These are phyloP conservation scores for Clonostachys byssicola DNA, from an alignment of 2,329 filamentous ascomycete genomes.

Conservation along the genomic window DNA sequence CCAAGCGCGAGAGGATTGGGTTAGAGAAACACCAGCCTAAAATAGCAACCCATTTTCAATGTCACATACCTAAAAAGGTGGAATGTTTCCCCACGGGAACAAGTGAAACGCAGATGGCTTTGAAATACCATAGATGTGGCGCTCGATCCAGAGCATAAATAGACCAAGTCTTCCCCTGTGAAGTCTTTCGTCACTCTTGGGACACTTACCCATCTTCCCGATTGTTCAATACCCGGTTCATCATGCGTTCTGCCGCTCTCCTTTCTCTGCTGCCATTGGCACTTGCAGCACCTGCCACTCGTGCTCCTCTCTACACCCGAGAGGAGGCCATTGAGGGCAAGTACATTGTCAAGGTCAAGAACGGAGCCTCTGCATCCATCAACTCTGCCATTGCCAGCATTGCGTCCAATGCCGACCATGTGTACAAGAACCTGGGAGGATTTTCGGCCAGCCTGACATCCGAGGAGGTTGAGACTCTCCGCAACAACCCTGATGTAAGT, in stretches of 20 bases:
- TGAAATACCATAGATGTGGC: too few relatives aligned
- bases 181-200: too few relatives aligned
- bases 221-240: constrained; percentile 2
- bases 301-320: constrained; percentile 24
- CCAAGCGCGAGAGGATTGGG: too few relatives aligned
- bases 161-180: too few relatives aligned
- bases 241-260: constrained; percentile 23
- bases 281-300: constrained; percentile 17
- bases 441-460: constrained; percentile 11
- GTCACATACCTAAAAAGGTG: too few relatives aligned
- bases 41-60: too few relatives aligned
- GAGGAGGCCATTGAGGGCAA: constrained; percentile 18
- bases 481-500: constrained; percentile 10
- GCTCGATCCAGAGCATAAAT: too few relatives aligned
- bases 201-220: too few relatives aligned
- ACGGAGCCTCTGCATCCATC: constrained; percentile 6
- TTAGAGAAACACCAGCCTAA: too few relatives aligned
- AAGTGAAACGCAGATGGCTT: too few relatives aligned
- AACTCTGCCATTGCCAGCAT: constrained; percentile 8
- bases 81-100: too few relatives aligned
- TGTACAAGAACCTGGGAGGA: constrained; percentile 12
- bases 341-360: constrained; percentile 18
- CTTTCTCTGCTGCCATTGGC: constrained; percentile 23
- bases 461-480: constrained; percentile 10
- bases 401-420: constrained; percentile 9